Evolutionary conservation across 169 alveolate species (phyloP), one percentile per base, ranked within the genome.

Genomic region (Babesia bigemina): DNA sequence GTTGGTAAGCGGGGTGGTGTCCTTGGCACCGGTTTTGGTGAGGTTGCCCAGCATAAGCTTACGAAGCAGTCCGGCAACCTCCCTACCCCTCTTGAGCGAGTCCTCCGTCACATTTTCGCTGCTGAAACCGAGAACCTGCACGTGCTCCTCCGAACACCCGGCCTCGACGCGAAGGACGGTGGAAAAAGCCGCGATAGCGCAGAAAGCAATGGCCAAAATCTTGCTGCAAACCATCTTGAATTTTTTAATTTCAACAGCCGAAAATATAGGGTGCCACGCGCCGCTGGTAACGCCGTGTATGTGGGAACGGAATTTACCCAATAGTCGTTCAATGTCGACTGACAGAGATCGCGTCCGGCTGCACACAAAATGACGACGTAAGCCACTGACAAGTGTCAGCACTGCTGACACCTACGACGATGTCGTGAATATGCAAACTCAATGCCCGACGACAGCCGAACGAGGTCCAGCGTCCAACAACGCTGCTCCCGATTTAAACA

Each of bases 101-200:
- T 45, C 71, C 14, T 63, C 85, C 13, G 22, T 33, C 16, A 21
- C 11, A 10, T 21, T 17, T 4, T 13, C 65, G 59, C 8, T 22
- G 21, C 28, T 17, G 65, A 72, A 67, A 22, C 88, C 88, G 4
- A 81, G 42, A 12, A 73, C 60, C 12, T 45, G 21, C 29, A 81
- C 56, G 21, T 81, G 81, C 9, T 44, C 88, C 9, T 63, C 85
- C 0, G 50, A 47, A 48, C 88, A 81, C 11, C 11, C 22, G 29
- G 55, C 85, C 7, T 61, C 70, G 52, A 60, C 79, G 49, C 59
- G 28, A 21, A 63, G 63, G 13, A 39, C 24, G 70, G 85, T 33
- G 6, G 26, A 24, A 8, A 48, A 11, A 4, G 48, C 69, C 55
- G 65, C 19, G 33, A 63, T 4, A 24, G 56, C 9, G 44, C 57